Percentiles rank a stretch among this genome's conserved stretches.
phyloP scores from a whole-genome alignment of 2,329 filamentous ascomycete species.

The Cercospora zeina region DNA sequence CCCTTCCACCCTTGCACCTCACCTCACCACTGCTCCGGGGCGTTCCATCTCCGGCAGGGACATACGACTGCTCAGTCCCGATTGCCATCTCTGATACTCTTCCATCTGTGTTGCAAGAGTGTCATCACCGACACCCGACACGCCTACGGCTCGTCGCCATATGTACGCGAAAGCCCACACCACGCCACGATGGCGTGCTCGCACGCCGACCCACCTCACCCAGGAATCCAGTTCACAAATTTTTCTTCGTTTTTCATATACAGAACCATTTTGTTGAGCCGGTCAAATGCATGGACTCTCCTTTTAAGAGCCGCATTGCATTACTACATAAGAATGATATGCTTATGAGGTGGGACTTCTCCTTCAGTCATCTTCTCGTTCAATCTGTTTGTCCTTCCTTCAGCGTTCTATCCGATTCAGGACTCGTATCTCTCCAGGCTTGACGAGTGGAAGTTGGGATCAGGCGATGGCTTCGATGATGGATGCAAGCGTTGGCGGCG shows the following conservation, averaged over 20 bases:
- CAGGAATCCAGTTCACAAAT: slow-evolving; percentile 3
- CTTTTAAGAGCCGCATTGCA: not conserved
- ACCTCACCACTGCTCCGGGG: too few species aligned
- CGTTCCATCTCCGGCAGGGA: too few species aligned
- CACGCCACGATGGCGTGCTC: slow-evolving; percentile 8
- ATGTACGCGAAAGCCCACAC: not conserved
- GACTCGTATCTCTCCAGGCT: too few species aligned
- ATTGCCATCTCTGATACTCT: too few species aligned
- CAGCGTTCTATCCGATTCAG: not conserved
- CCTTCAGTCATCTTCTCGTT: not conserved
- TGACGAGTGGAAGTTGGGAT: not conserved
- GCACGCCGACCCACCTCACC: not conserved
- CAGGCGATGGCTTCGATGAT: not conserved
- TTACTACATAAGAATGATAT: not conserved
- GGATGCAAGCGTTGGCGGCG: not conserved
- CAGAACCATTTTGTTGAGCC: not conserved
- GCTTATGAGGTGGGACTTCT: not conserved
- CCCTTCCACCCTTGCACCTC: too few species aligned
- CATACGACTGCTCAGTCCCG: too few species aligned
- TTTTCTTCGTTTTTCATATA: not conserved
- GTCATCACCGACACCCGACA: too few species aligned
- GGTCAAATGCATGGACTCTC: not conserved
- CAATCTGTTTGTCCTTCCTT: not conserved
- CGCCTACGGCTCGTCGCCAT: not conserved
- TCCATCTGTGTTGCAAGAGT: not conserved